Evolutionary conservation across 2,329 filamentous ascomycete species (phyloP).

Genomic region (Colletotrichum abscissum): DNA sequence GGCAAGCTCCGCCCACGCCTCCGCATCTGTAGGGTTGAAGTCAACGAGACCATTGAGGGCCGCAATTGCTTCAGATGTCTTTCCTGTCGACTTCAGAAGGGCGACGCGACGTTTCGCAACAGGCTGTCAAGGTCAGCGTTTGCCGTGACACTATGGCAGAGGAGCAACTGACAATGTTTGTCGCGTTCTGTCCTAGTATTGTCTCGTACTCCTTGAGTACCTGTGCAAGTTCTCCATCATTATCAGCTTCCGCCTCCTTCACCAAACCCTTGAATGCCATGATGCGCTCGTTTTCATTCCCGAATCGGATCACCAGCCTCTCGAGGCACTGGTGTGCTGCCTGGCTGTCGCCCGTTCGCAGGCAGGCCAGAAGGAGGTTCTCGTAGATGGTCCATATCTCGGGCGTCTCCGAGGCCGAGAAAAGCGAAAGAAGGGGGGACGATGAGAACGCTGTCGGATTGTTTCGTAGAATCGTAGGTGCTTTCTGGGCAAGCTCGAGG

Average conservation of each 20-base stretch:
- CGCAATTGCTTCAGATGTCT: constrained; percentile 77
- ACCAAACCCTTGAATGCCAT: constrained; percentile 86
- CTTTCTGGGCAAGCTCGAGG: constrained; percentile 69
- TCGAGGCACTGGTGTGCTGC: constrained; percentile 81
- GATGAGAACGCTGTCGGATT: constrained; percentile 65
- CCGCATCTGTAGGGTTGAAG: constrained; percentile 87
- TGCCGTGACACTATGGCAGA: neutral
- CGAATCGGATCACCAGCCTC: constrained; percentile 83
- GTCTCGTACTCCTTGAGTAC: constrained; percentile 83
- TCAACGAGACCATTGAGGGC: constrained; percentile 82
- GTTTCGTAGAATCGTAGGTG: constrained; percentile 65
- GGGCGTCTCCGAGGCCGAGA: constrained; percentile 73
- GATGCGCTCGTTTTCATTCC: constrained; percentile 84
- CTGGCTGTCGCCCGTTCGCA: constrained; percentile 85
- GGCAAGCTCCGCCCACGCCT: constrained; percentile 92
- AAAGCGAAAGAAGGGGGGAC: constrained; percentile 64
- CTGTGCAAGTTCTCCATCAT: constrained; percentile 71
- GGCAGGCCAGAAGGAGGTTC: constrained; percentile 84
- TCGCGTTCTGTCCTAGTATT: constrained; percentile 77
- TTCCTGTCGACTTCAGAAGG: constrained; percentile 79
- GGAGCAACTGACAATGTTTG: constrained; percentile 76
- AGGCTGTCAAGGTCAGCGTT: constrained; percentile 65
- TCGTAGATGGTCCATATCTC: constrained; percentile 90
- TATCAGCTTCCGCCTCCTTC: constrained; percentile 82
- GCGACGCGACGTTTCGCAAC: constrained; percentile 88